Base-by-base conservation (phyloP, 2,329 filamentous ascomycete genomes). In the Albophoma yamanashiensis region DNA sequence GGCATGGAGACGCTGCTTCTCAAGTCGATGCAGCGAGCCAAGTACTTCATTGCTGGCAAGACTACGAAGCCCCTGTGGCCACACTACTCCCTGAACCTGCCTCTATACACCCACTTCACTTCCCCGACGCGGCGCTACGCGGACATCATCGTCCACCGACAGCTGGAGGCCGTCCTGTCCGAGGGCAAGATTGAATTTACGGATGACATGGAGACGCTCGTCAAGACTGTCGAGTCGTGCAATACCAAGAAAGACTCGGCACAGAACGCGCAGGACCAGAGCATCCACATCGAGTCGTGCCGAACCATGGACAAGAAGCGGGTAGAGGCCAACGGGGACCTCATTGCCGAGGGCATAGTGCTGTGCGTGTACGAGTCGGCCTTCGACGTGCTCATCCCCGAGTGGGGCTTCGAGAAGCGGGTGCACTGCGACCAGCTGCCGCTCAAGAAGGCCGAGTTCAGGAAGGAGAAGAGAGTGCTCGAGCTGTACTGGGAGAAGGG, bases 401-500 rank as follows among this genome's bases (percentile, higher is more conserved):
- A 99, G 72, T 99, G 92, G 80, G 94, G 94, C 65, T 97, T 99
- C 67, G 94, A 99, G 81, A 99, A 99, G 85, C 91, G 94, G 65
- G 94, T 99, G 58, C 94, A 99, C 77, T 99, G 94, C 72, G 94
- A 99, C 71, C 94, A 99, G 79, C 82, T 99, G 71, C 94, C 94
- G 38, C 79, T 99, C 67, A 93, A 97, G 84, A 99, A 99, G 82
- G 94, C 94, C n/a, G 94, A 99, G 73, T 99, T 94, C 77, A 87
- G 95, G 75, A 97, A 97, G 82, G 92, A 96, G 72, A 91, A 92
- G 78, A 87, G 94, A 60, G 85, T 97, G 38, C 82, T 99, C 55
- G 94, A 99, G 76, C 83, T 99, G 20, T 99, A 97, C 81, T 99
- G 94, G 94, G 94, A 99, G 86, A 99, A 97, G 84, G 94, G 94